These are phyloP conservation scores for Serendipita vermifera DNA, from an alignment of 768 basidiomycete genomes.

Conservation along the genomic window DNA sequence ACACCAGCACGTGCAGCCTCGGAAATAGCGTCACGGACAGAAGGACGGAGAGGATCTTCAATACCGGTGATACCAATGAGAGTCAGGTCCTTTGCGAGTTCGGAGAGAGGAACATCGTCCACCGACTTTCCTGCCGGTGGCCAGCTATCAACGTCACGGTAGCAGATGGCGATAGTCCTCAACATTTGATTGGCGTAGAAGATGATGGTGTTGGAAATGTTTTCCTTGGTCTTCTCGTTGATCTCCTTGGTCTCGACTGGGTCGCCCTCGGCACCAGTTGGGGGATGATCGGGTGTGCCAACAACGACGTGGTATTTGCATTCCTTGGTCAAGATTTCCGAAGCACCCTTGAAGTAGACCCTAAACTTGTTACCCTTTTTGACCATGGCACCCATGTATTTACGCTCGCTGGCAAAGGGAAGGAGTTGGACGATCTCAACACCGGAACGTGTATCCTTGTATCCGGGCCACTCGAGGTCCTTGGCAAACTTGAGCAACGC, in stretches of 20 bases:
- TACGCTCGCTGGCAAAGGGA: slow-evolving; percentile 87
- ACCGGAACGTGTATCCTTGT: slow-evolving; percentile 47
- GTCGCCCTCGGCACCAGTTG: slow-evolving; percentile 17
- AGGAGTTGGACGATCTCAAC: slow-evolving; percentile 61
- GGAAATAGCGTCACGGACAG: slow-evolving; percentile 78
- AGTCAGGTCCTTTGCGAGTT: slow-evolving; percentile 58
- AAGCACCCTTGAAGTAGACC: slow-evolving; percentile 83
- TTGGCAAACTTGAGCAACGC: slow-evolving; percentile 78
- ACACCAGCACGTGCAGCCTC: slow-evolving; percentile 86
- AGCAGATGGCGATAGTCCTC: slow-evolving; percentile 88
- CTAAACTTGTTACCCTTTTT: slow-evolving; percentile 43
- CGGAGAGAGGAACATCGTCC: slow-evolving; percentile 47
- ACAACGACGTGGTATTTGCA: slow-evolving; percentile 68
- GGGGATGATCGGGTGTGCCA: slow-evolving; percentile 20
- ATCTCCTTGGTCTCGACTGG: slow-evolving; percentile 48
- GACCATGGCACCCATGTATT: slow-evolving; percentile 89
- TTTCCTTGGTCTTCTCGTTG: slow-evolving; percentile 54
- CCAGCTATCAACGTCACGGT: slow-evolving; percentile 77
- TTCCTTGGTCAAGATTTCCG: slow-evolving; percentile 76
- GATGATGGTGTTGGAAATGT: slow-evolving; percentile 86
- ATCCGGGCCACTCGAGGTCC: slow-evolving; percentile 63
- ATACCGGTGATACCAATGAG: slow-evolving; percentile 88
- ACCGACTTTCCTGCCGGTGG: slow-evolving; percentile 44
- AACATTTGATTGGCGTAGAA: slow-evolving; percentile 96
- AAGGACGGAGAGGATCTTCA: slow-evolving; percentile 86